Evolutionary conservation across 2,329 filamentous ascomycete genomes (phyloP).

Genomic region (Xylaria digitata): DNA sequence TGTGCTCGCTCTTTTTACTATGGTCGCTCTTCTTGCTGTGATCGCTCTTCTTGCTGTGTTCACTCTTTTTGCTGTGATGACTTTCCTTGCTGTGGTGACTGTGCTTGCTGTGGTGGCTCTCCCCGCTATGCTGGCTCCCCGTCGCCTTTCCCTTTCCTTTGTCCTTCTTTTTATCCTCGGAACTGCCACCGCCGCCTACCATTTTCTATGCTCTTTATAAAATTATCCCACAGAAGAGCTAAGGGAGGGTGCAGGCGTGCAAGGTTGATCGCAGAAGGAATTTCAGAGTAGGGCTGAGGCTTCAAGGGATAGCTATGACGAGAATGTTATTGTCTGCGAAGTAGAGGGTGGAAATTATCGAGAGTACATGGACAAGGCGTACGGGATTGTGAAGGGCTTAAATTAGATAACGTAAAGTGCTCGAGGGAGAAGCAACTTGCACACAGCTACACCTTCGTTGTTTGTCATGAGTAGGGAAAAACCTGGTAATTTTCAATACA

Average conservation of each 20-base stretch:
- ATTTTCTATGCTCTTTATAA: background rate
- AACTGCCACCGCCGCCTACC: background rate
- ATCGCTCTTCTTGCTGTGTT: no score
- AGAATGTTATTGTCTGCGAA: no score
- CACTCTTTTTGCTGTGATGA: background rate
- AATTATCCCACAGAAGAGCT: no score
- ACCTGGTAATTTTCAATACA: background rate
- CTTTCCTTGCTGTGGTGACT: background rate
- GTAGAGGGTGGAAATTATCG: no score
- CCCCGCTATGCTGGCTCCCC: background rate
- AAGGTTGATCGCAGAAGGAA: background rate
- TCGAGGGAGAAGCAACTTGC: background rate
- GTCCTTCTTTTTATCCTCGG: background rate
- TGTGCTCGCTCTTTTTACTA: background rate
- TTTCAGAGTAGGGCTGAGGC: background rate
- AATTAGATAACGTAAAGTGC: background rate
- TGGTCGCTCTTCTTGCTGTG: no score
- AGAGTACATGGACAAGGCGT: no score
- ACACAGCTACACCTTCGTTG: background rate
- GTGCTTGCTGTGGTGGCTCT: slow-evolving; percentile 7
- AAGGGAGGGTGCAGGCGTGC: no score
- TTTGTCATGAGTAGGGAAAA: background rate
- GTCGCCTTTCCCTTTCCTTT: no score
- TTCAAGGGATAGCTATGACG: no score
- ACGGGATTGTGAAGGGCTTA: background rate